phyloP scores from a whole-genome alignment of 2,329 filamentous ascomycete species.

The Chaetomium globosum region DNA sequence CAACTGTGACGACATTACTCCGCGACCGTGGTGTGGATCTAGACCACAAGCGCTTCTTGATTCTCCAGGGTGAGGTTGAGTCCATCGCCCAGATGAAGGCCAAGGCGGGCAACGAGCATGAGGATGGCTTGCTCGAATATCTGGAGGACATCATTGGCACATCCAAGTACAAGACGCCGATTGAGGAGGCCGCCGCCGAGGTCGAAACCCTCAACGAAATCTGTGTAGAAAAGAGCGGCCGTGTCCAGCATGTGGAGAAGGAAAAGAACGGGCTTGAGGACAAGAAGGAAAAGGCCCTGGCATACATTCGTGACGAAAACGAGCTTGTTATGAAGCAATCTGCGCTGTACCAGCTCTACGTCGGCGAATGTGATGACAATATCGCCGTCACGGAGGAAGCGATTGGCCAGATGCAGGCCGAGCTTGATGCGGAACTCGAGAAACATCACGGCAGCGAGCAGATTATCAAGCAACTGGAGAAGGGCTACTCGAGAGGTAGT shows the following conservation, averaged over 20 bases:
- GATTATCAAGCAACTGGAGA: slow-evolving; percentile 85
- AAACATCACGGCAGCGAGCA: slow-evolving; percentile 90
- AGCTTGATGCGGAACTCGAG: slow-evolving; percentile 83
- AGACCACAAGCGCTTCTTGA: slow-evolving; percentile 97
- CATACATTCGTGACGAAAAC: slow-evolving; percentile 89
- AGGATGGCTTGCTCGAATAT: slow-evolving; percentile 94
- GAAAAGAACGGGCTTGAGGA: slow-evolving; percentile 91
- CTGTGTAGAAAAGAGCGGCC: slow-evolving; percentile 90
- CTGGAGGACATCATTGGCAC: slow-evolving; percentile 98
- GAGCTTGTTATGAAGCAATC: slow-evolving; percentile 88
- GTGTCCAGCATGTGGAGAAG: slow-evolving; percentile 97
- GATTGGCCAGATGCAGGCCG: slow-evolving; percentile 83
- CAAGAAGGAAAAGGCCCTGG: slow-evolving; percentile 92
- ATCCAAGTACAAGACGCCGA: slow-evolving; percentile 95
- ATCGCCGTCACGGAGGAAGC: slow-evolving; percentile 86
- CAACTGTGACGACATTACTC: slow-evolving; percentile 82
- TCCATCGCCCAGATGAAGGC: slow-evolving; percentile 99
- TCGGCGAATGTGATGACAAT: slow-evolving; percentile 86
- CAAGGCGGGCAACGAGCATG: slow-evolving; percentile 91
- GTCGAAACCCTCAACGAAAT: slow-evolving; percentile 93
- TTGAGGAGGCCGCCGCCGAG: slow-evolving; percentile 88
- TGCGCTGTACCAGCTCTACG: slow-evolving; percentile 88
- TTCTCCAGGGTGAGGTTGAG: slow-evolving; percentile 95
- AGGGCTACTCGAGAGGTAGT: slow-evolving; percentile 76
- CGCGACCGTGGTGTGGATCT: slow-evolving; percentile 89